A percentile compares a stretch with the other conserved stretches of the same genome.
Conservation (phyloP, 495 filamentous ascomycete genomes). For the Usnea hakonensis region DNA sequence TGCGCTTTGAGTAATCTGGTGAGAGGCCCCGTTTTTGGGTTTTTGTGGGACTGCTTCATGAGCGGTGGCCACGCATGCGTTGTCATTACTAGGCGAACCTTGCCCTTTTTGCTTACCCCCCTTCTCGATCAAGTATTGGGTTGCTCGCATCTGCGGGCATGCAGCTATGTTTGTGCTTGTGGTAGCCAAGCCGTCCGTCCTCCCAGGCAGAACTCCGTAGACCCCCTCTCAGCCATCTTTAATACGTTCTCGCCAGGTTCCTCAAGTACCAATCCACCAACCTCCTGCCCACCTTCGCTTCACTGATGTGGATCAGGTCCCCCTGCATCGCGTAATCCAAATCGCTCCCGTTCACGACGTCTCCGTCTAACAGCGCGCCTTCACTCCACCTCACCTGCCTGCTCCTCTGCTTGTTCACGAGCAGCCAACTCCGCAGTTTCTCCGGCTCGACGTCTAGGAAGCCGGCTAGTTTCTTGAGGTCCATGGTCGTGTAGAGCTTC, state of each 20-base stretch:
- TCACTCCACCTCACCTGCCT: constrained; percentile 95
- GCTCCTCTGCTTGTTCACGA: constrained; percentile 97
- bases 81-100: no score
- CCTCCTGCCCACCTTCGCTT: constrained; percentile 94
- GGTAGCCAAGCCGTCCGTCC: neutral
- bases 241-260: constrained; percentile 91
- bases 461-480: constrained; percentile 92
- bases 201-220: neutral
- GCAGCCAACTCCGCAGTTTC: constrained; percentile 77
- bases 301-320: constrained; percentile 95
- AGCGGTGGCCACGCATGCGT: no score
- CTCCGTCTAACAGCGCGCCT: constrained; percentile 80
- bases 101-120: neutral
- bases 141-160: neutral
- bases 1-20: no score
- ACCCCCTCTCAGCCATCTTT: neutral
- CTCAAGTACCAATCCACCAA: constrained; percentile 98
- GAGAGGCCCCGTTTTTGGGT: no score
- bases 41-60: no score
- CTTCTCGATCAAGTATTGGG: neutral
- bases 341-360: constrained; percentile 82
- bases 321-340: constrained; percentile 95
- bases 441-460: constrained; percentile 94
- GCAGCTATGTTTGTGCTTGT: neutral
- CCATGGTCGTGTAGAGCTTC: constrained; percentile 99